Evolutionary conservation across 805 yeast species (phyloP).

Genomic region (Metschnikowia henanensis): DNA sequence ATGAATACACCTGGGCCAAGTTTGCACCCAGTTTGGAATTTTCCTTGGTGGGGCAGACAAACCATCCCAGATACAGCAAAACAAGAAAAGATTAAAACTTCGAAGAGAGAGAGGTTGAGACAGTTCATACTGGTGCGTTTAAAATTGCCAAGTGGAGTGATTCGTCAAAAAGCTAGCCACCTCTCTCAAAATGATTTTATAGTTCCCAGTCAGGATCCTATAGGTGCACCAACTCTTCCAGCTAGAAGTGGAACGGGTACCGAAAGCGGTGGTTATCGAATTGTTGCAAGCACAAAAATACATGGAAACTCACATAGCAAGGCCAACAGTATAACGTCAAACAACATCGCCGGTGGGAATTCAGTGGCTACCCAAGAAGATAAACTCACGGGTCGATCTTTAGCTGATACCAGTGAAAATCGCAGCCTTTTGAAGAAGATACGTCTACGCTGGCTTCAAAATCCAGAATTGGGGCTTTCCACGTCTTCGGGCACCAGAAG

Average conservation of each 20-base stretch:
- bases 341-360: not conserved
- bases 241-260: not conserved
- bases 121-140: not conserved
- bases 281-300: not conserved
- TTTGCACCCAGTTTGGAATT: conserved; percentile 12
- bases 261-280: conserved; percentile 4
- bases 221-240: not conserved
- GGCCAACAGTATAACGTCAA: not conserved
- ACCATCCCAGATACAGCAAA: not conserved
- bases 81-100: not conserved
- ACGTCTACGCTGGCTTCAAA: conserved; percentile 13
- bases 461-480: not conserved
- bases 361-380: conserved; percentile 6
- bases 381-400: conserved; percentile 1
- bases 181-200: not conserved
- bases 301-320: not conserved
- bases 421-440: conserved; percentile 11
- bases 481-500: not conserved
- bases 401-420: conserved; percentile 8
- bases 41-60: conserved; percentile 7
- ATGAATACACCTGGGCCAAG: not conserved
- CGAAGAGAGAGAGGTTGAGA: conserved; percentile 3
- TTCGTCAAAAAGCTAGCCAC: not conserved
- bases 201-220: not conserved
- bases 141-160: not conserved